A percentile compares a stretch with the other conserved stretches of the same genome.
These are phyloP conservation scores for Akanthomyces lecanii DNA, from an alignment of 2,329 filamentous ascomycete species.

Conservation along the genomic window DNA sequence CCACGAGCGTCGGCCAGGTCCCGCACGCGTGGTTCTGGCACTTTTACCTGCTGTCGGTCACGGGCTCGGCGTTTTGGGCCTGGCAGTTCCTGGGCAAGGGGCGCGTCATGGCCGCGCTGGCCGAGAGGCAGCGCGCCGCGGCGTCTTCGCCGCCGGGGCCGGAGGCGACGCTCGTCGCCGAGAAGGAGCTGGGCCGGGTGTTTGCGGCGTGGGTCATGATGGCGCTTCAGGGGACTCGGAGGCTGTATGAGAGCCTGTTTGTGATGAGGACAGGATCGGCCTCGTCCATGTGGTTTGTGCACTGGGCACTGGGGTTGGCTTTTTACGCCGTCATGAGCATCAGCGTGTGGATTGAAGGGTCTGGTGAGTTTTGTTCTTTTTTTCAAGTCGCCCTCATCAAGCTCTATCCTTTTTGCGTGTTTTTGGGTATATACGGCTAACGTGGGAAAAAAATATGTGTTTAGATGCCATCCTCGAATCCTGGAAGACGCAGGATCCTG, in stretches of 20 bases:
- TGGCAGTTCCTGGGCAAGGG: constrained; percentile 57
- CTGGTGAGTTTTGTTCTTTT: constrained; percentile 46
- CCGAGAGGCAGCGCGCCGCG: constrained; percentile 27
- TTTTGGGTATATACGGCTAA: background rate
- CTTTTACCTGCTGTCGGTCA: constrained; percentile 74
- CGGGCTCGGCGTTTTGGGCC: constrained; percentile 70
- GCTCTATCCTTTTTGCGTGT: background rate
- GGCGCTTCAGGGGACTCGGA: constrained; percentile 67
- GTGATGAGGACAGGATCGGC: constrained; percentile 54
- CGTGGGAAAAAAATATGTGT: background rate
- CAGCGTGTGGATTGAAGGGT: constrained; percentile 80
- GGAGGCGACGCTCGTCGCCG: background rate
- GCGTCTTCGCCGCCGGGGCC: background rate
- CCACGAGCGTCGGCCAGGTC: constrained; percentile 49
- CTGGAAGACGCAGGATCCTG: constrained; percentile 26
- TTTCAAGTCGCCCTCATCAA: background rate
- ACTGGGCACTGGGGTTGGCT: constrained; percentile 72
- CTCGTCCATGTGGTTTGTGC: constrained; percentile 78
- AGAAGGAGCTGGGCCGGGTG: constrained; percentile 58
- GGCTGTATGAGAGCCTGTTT: constrained; percentile 69
- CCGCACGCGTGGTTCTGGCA: constrained; percentile 87
- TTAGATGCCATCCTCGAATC: constrained; percentile 32
- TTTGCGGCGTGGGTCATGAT: constrained; percentile 67
- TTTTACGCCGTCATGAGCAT: constrained; percentile 75
- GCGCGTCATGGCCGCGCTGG: constrained; percentile 45